A percentile compares a stretch with the other conserved stretches of the same genome.
These are phyloP conservation scores for Nymphaea thermarum DNA, from an alignment of 164 flowering plant genomes.

Conservation along the genomic window DNA sequence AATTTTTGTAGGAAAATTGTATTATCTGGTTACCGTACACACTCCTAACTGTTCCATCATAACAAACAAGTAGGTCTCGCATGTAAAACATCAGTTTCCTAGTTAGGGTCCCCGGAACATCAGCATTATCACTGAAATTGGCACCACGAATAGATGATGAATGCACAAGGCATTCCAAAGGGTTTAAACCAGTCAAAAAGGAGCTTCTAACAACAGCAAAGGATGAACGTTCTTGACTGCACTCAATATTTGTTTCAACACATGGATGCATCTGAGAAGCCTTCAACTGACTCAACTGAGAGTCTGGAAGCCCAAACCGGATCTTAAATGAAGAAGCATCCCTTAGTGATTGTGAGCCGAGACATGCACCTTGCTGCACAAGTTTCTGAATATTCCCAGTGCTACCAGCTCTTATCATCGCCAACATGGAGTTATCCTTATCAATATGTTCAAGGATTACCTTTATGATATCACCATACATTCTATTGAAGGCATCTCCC, in stretches of 20 bases:
- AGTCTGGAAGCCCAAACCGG: conserved; percentile 51
- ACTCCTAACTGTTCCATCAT: conserved; percentile 94
- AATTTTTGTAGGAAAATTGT: conserved; percentile 45
- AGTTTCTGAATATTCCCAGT: conserved; percentile 61
- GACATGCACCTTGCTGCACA: conserved; percentile 70
- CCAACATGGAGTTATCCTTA: conserved; percentile 51
- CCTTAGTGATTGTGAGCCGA: conserved; percentile 67
- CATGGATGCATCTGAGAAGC: not conserved
- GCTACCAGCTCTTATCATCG: conserved; percentile 84
- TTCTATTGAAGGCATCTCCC: conserved; percentile 39
- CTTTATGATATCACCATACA: conserved; percentile 48
- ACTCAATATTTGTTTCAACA: conserved; percentile 11
- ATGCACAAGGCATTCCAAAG: conserved; percentile 71
- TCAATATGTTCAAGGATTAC: conserved; percentile 35
- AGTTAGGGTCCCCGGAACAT: conserved; percentile 71
- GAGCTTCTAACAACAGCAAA: conserved; percentile 55
- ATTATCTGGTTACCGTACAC: conserved; percentile 73
- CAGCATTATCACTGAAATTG: conserved; percentile 83
- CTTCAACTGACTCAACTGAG: conserved; percentile 39
- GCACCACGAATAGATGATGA: conserved; percentile 62
- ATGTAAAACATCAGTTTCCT: conserved; percentile 75
- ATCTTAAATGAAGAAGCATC: conserved; percentile 48
- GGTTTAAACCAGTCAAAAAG: conserved; percentile 65
- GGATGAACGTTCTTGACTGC: conserved; percentile 34
- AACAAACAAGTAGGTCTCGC: conserved; percentile 60